phyloP scores from a whole-genome alignment of 306 rosid species.

The Arachis hypogaea region DNA sequence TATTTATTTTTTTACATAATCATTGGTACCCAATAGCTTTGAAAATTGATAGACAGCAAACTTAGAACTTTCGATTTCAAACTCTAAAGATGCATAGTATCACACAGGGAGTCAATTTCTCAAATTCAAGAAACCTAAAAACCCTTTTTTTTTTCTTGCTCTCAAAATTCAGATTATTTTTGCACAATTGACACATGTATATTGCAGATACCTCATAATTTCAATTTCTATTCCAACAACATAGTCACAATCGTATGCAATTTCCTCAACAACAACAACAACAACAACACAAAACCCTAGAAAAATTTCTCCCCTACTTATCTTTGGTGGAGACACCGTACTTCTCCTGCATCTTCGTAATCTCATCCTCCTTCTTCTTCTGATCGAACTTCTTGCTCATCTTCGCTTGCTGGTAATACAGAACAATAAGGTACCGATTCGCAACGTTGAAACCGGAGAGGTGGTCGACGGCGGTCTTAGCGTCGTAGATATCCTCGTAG shows the following conservation, averaged over 20 bases:
- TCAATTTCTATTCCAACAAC: not conserved
- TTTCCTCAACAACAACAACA: too few species aligned
- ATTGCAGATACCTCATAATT: not conserved
- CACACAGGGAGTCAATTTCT: not conserved
- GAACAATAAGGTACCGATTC: slow-evolving; percentile 84
- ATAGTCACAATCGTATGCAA: too few species aligned
- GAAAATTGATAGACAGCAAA: too few species aligned
- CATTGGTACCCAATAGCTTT: too few species aligned
- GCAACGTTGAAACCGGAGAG: slow-evolving; percentile 98
- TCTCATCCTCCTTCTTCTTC: slow-evolving; percentile 94
- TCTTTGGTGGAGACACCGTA: slow-evolving; percentile 93
- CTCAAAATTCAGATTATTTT: not conserved
- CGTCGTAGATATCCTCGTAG: slow-evolving; percentile 98
- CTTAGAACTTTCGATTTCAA: too few species aligned
- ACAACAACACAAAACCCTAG: slow-evolving; percentile 14
- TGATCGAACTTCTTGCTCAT: slow-evolving; percentile 92
- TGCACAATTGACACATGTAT: not conserved
- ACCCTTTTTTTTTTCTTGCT: not conserved
- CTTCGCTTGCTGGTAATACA: slow-evolving; percentile 95
- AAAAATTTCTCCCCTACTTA: slow-evolving; percentile 46
- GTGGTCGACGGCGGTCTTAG: slow-evolving; percentile 96
- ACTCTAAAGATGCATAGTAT: not conserved
- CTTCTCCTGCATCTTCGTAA: slow-evolving; percentile 86
- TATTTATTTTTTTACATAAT: too few species aligned
- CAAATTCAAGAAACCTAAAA: slow-evolving; percentile 21